Evolutionary conservation across 345 rosid genomes (phyloP), one percentile per base, ranked within the genome.

Genomic region (Jatropha curcas): DNA sequence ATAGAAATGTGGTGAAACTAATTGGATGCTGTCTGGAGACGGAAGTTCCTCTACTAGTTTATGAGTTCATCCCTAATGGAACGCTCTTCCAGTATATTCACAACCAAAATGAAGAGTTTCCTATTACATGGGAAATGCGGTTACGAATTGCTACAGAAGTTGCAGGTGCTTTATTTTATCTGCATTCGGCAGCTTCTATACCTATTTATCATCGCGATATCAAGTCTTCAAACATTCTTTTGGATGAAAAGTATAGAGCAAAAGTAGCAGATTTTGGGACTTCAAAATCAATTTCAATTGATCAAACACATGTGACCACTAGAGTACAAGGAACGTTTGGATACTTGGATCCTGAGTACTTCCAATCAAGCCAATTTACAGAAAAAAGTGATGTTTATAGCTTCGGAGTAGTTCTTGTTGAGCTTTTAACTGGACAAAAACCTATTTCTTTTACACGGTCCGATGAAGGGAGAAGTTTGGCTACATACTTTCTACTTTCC

Each of bases 121-220:
- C 57, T 4, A 1, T 52, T 52, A 52, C 57, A 20, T 52, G 27
- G 57, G 57, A 52, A 22, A 52, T 52, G 57, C 57, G 27, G 19
- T n/a, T 52, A 12, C 24, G 57, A 8, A 52, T 52, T 52, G 57
- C 52, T 4, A 48, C 52, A 48, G 52, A 48, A 48, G 52, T 48
- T 48, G 52, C 52, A 4, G 17, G 20, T 48, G 52, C 52, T 48
- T 16, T 48, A 48, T 48, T n/a, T n/a, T 62, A 62, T 37, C 37
- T 62, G 48, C 67, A 62, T 39, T 62, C 48, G 10, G 67, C 48
- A 62, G 41, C 64, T 60, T 31, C 39, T 14, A 55, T 60, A 19
- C 39, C 64, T 16, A 60, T 60, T 24, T 55, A 62, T 62, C 67
- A 62, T 62, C 14, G 67, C 6, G 67, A 62, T n/a, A 62, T 62